Base-by-base conservation (phyloP, 106 monocot species). In the Chionographis japonica region DNA sequence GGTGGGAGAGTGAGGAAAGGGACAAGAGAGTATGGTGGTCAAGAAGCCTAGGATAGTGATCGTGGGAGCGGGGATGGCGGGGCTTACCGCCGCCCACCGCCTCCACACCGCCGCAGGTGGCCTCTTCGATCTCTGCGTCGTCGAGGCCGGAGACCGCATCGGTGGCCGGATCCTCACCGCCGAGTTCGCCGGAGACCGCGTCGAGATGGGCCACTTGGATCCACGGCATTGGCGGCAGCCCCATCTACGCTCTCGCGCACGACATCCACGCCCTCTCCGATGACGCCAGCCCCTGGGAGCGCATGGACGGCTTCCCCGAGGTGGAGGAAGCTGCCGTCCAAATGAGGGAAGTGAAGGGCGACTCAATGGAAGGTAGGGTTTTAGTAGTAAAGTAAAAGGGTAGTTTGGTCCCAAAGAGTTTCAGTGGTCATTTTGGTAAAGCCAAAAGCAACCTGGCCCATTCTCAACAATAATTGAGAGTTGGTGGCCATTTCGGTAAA, bases 151-250 rank as follows among this genome's bases (percentile, higher is more conserved):
- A 8, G 52, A 52, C 70, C 83, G 90, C 20, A 73, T 84, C 38
- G 90, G 90, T 58, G 90, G 86, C 39, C 71, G 90, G 51, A 87
- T 91, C 61, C 78, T 70, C 63, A 74, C 87, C 20, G 50, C 84
- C 10, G 68, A 81, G 41, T 87, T 84, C 66, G 78, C 86, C 20
- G 87, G 79, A 36, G 79, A 81, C 71, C 72, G 77, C 16, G 72
- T 87, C 54, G 90, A 91, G 84, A 76, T 79, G 73, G 90, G 90
- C 90, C 71, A 91, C 86, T 37, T 91, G 86, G 90, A 87, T 91
- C 76, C 90, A 91, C 61, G 90, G 86, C 66, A 84, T 84, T 61
- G 74, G 15, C 10, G 90, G 87, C 37, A 87, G 87, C 76, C 90
- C 90, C 50, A 27, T 91, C 61, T 77, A 91, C 68, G 78, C 78